A percentile compares a stretch with the other conserved stretches of the same genome.
These are phyloP conservation scores for Aureobasidium lini DNA, from an alignment of 2,329 filamentous ascomycete genomes.

Conservation along the genomic window DNA sequence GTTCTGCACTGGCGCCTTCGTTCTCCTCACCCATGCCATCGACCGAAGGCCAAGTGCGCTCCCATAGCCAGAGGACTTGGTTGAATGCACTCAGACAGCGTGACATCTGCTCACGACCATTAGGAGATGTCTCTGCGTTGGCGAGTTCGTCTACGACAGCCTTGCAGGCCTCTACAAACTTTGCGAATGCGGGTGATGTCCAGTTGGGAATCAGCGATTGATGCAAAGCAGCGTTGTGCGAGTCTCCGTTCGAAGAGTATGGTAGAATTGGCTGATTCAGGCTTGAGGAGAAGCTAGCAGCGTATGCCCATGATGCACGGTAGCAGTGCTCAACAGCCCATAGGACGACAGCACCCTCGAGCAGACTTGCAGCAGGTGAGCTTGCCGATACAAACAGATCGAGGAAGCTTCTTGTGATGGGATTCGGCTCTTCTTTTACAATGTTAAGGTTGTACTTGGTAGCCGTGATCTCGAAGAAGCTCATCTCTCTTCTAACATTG, in stretches of 20 bases:
- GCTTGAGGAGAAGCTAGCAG: slow-evolving; percentile 33
- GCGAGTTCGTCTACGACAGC: slow-evolving; percentile 44
- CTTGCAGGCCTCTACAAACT: slow-evolving; percentile 43
- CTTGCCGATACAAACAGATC: slow-evolving; percentile 53
- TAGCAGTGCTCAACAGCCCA: slow-evolving; percentile 66
- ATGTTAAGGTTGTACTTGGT: slow-evolving; percentile 52
- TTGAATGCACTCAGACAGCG: slow-evolving; percentile 41
- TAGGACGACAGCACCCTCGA: slow-evolving; percentile 65
- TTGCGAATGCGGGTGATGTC: slow-evolving; percentile 42
- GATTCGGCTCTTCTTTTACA: slow-evolving; percentile 34
- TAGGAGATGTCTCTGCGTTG: slow-evolving; percentile 38
- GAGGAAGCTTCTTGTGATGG: slow-evolving; percentile 48
- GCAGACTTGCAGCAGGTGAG: slow-evolving; percentile 43
- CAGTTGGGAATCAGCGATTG: slow-evolving; percentile 45
- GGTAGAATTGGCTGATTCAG: slow-evolving; percentile 25
- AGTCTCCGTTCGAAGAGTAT: slow-evolving; percentile 26
- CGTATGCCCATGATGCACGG: slow-evolving; percentile 42
- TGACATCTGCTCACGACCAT: slow-evolving; percentile 41
- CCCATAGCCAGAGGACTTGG: slow-evolving; percentile 42
- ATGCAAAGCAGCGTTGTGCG: slow-evolving; percentile 41
- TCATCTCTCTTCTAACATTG: slow-evolving; percentile 60
- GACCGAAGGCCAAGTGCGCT: slow-evolving; percentile 43
- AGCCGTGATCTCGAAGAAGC: slow-evolving; percentile 60
- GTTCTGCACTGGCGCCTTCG: slow-evolving; percentile 22
- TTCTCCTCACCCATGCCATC: slow-evolving; percentile 42